Conservation (phyloP, 2,329 filamentous ascomycete species). For the Calcarisporium arbuscula region DNA sequence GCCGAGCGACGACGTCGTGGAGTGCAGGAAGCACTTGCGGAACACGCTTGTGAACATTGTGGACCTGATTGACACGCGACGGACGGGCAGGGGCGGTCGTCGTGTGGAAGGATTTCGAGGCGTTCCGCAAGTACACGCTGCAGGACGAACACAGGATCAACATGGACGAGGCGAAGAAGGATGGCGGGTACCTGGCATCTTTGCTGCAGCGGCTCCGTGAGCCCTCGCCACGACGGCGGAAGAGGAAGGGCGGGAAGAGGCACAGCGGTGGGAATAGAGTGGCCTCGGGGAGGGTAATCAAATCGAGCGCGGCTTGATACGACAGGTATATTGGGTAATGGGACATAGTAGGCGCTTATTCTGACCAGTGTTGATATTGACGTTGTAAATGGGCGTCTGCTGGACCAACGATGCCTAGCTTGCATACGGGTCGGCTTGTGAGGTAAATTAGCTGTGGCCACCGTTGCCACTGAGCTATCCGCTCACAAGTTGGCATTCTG, state of each 20-base stretch:
- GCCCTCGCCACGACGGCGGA: not conserved
- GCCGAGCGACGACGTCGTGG: constrained; percentile 8
- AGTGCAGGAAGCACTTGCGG: constrained; percentile 19
- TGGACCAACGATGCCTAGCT: no score
- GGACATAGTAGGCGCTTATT: no score
- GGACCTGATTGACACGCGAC: constrained; percentile 22
- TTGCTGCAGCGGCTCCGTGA: constrained; percentile 13
- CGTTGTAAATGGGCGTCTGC: no score
- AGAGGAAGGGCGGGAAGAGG: not conserved
- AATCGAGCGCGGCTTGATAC: not conserved
- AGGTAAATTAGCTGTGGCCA: no score
- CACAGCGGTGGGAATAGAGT: no score
- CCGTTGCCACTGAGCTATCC: no score
- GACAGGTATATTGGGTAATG: no score
- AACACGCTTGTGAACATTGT: constrained; percentile 24
- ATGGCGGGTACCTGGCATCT: constrained; percentile 15
- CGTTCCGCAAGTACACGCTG: constrained; percentile 19
- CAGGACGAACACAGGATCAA: constrained; percentile 13
- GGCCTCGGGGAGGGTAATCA: not conserved
- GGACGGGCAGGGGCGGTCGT: constrained; percentile 16
- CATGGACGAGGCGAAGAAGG: constrained; percentile 16
- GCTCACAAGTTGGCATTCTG: no score
- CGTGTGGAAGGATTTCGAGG: constrained; percentile 20
- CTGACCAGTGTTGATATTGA: no score
- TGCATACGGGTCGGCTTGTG: no score